Percentiles rank a stretch among this genome's conserved stretches.
Evolutionary conservation across 2,329 filamentous ascomycete species (phyloP).

Genomic region (Herpotrichia juniperi): DNA sequence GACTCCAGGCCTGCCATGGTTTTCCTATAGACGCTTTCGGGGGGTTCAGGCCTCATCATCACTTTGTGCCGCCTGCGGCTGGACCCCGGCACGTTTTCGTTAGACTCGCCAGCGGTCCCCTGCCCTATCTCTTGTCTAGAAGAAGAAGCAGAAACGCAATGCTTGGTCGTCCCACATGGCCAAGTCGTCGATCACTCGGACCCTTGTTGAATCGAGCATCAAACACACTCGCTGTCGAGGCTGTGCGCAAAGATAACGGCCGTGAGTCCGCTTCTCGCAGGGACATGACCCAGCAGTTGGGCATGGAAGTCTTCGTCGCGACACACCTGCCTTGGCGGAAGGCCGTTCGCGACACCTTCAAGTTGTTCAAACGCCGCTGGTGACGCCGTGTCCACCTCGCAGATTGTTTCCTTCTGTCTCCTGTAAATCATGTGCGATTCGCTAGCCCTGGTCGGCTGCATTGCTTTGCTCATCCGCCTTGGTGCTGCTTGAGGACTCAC

Average conservation of each 20-base stretch:
- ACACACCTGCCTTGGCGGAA: conserved; percentile 12
- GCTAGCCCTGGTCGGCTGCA: conserved; percentile 3
- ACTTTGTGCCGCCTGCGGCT: not conserved
- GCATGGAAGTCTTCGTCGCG: conserved; percentile 8
- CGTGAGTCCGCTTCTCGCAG: conserved; percentile 14
- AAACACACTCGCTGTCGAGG: conserved; percentile 25
- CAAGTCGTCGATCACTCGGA: conserved; percentile 16
- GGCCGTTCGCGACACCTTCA: conserved; percentile 7
- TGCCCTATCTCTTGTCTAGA: not conserved
- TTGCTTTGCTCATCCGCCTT: conserved; percentile 8
- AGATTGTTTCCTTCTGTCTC: conserved; percentile 8
- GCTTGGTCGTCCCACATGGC: conserved; percentile 3
- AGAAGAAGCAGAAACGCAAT: conserved; percentile 5
- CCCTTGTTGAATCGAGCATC: conserved; percentile 4
- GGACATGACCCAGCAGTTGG: not conserved
- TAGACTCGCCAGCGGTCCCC: not conserved
- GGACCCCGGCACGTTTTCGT: not conserved
- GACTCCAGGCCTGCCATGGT: too few species aligned
- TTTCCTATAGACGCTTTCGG: not conserved
- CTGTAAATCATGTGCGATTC: conserved; percentile 2
- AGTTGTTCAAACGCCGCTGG: conserved; percentile 11
- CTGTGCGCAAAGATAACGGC: conserved; percentile 37
- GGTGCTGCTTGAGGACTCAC: conserved; percentile 2
- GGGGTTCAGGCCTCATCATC: not conserved
- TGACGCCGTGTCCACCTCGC: conserved; percentile 14